Base-by-base conservation (phyloP, 2,329 filamentous ascomycete species). In the Lecanicillium sp. region DNA sequence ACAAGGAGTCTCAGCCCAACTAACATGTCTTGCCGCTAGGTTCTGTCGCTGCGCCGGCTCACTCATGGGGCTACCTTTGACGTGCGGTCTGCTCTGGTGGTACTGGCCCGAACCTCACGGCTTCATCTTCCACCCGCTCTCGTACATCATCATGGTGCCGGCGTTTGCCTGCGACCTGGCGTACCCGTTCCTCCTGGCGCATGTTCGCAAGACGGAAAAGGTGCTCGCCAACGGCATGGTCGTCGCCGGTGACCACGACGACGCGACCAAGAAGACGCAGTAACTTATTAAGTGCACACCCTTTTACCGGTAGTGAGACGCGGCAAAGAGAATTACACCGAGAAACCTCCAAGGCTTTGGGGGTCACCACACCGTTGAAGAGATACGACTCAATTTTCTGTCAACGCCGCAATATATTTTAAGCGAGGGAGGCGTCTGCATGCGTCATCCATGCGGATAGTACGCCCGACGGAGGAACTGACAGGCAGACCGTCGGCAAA, bases 31-130 rank as follows among this genome's bases (percentile, higher is more conserved):
- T 33, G 38, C 15, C 4, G n/a, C 12, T 24, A 76, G 72, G 71
- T 61, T 69, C 24, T 68, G 64, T 26, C 67, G 73, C 43, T 63
- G 66, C 11, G 48, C 69, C 2, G 72, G 73, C 4, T 68, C 70
- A 1, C 44, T 72, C 8, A 58, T 67, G 50, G 71, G 72, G 2
- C 58, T 74, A 15, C 61, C 67, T 5, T 48, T 66, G 10, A 62
- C 60, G 36, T 69, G 67, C 44, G 58, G 58, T 8, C 53, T 73
- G 36, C 57, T 71, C n/a, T 75, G 71, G 71, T 73, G 67, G 61
- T 67, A 67, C 53, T 76, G 74, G 74, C 72, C 71, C 3, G 74
- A 75, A 48, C 69, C 72, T 1, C 70, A 77, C 54, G 66, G 64
- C 10, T 77, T 73, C 55, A 67, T 72, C 24, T 59, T 66, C 41